A percentile compares a stretch with the other conserved stretches of the same genome.
These are phyloP conservation scores for Paramecium octaurelia DNA, from an alignment of 73 alveolate genomes.

Conservation along the genomic window DNA sequence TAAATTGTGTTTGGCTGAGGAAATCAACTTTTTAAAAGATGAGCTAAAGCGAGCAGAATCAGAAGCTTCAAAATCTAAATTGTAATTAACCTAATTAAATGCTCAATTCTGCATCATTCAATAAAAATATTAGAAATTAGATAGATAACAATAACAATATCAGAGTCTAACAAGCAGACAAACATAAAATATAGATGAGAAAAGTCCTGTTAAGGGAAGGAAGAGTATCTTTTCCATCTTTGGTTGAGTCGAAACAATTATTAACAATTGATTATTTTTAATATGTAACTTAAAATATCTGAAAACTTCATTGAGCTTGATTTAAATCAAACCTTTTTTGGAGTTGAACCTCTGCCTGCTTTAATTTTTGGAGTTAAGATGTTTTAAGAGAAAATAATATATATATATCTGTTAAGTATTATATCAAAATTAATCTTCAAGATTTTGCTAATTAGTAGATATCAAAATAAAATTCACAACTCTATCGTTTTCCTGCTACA, in stretches of 20 bases:
- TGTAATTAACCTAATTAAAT: neutral
- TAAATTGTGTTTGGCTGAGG: constrained; percentile 7
- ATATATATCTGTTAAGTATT: neutral
- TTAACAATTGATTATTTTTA: neutral
- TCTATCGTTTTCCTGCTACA: neutral
- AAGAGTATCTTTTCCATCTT: neutral
- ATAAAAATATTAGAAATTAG: neutral
- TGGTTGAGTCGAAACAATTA: neutral
- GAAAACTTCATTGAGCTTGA: neutral
- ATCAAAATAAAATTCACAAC: neutral
- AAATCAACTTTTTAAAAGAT: neutral
- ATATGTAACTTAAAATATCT: neutral
- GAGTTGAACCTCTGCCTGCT: neutral
- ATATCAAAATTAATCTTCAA: neutral
- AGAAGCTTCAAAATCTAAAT: neutral
- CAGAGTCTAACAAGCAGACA: neutral
- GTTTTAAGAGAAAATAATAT: neutral
- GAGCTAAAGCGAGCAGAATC: constrained; percentile 7
- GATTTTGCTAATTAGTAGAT: neutral
- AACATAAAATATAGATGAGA: neutral
- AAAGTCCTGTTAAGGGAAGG: neutral
- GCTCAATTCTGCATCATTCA: neutral
- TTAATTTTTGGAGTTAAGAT: neutral
- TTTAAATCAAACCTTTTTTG: neutral
- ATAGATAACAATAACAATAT: neutral